phyloP scores from a whole-genome alignment of 176 grass and related monocot species.

The Aegilops longissima region DNA sequence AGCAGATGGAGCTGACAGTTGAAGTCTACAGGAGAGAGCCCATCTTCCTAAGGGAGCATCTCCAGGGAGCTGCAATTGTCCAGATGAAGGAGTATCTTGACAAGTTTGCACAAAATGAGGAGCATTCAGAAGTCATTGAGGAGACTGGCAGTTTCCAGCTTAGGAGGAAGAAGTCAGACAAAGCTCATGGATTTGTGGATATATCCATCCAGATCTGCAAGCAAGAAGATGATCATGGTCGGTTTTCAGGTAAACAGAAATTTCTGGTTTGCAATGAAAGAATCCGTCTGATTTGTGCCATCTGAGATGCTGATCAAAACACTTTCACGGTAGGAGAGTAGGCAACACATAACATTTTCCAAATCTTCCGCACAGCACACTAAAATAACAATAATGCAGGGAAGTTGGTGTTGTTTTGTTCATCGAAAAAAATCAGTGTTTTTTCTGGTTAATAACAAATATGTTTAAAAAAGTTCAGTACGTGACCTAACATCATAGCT shows the following conservation, averaged over 20 bases:
- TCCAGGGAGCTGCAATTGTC: slow-evolving; percentile 63
- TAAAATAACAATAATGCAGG: neutral
- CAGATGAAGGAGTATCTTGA: slow-evolving; percentile 69
- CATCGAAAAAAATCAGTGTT: neutral
- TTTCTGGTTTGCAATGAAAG: neutral
- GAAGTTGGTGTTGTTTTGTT: neutral
- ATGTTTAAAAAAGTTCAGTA: neutral
- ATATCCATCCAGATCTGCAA: slow-evolving; percentile 64
- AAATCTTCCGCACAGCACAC: neutral
- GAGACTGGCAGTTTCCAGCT: slow-evolving; percentile 80
- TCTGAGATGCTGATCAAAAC: neutral
- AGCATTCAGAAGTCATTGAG: slow-evolving; percentile 34
- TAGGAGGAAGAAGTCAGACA: slow-evolving; percentile 69
- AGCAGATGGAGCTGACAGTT: slow-evolving; percentile 52
- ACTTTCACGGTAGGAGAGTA: neutral
- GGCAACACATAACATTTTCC: neutral
- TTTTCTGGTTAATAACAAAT: neutral
- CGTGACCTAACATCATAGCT: neutral
- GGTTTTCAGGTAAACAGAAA: slow-evolving; percentile 38
- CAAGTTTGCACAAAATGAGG: slow-evolving; percentile 29
- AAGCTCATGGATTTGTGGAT: slow-evolving; percentile 74
- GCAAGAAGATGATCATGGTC: slow-evolving; percentile 28
- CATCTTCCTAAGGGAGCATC: slow-evolving; percentile 73
- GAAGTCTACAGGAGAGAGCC: slow-evolving; percentile 90
- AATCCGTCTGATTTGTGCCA: neutral